A percentile compares a stretch with the other conserved stretches of the same genome.
Conservation (phyloP, 768 basidiomycete species). For the Amanita rimosa region DNA sequence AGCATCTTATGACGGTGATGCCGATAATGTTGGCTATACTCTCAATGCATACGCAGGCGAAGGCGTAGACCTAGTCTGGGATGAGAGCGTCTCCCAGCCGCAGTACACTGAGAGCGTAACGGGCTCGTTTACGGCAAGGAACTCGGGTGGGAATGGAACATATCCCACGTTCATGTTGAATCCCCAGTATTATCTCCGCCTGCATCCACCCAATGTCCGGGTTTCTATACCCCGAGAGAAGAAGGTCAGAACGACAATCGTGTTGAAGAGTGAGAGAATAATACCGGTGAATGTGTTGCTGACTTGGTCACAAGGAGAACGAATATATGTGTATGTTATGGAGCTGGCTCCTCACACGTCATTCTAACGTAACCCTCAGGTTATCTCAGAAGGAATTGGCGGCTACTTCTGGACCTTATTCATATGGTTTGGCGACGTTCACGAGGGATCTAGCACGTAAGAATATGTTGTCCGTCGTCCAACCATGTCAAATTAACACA, state of each 20-base stretch:
- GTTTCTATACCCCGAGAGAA: conserved; percentile 4
- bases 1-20: conserved; percentile 60
- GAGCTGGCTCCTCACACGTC: background rate
- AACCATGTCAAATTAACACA: background rate
- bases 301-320: conserved; percentile 65
- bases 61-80: conserved; percentile 31
- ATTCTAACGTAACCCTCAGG: conserved; percentile 17
- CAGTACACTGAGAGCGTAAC: conserved; percentile 32
- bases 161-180: conserved; percentile 81
- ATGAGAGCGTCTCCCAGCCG: conserved; percentile 25
- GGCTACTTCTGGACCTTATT: conserved; percentile 71
- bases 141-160: conserved; percentile 76
- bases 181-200: conserved; percentile 71
- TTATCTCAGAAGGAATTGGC: conserved; percentile 58
- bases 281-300: conserved; percentile 63
- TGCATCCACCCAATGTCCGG: conserved; percentile 26
- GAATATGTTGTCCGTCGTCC: background rate
- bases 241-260: conserved; percentile 29
- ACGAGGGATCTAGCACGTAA: conserved; percentile 28
- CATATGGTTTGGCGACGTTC: conserved; percentile 58
- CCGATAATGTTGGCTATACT: conserved; percentile 52
- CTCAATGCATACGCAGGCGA: conserved; percentile 45
- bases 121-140: conserved; percentile 53
- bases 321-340: conserved; percentile 59
- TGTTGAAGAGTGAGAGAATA: conserved; percentile 47